Percentiles rank a stretch among this genome's conserved stretches.
Evolutionary conservation across 805 yeast species (phyloP).

Genomic region (Brettanomyces naardenensis): DNA sequence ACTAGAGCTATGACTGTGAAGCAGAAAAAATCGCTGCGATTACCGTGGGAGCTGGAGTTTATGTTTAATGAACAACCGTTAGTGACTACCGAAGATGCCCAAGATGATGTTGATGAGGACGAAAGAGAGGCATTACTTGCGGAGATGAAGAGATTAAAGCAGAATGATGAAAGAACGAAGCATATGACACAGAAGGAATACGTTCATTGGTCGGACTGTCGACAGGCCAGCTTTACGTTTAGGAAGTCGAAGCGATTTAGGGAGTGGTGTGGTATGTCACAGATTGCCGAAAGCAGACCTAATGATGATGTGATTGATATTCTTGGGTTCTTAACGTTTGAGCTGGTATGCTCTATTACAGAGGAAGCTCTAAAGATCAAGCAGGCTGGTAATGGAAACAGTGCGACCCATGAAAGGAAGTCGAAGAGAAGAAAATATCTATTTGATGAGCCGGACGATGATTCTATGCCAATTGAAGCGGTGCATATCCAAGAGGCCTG

Average conservation of each 20-base stretch:
- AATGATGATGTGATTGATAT: constrained; percentile 96
- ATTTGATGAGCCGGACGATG: constrained; percentile 85
- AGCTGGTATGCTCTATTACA: constrained; percentile 89
- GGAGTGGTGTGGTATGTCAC: constrained; percentile 91
- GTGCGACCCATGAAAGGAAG: constrained; percentile 16
- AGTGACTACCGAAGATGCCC: constrained; percentile 59
- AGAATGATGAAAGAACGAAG: constrained; percentile 89
- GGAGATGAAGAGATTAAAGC: constrained; percentile 79
- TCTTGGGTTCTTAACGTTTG: constrained; percentile 90
- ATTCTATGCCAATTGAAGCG: constrained; percentile 68
- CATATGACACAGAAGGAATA: constrained; percentile 96
- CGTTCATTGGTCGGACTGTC: constrained; percentile 98
- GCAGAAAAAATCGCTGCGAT: constrained; percentile 65
- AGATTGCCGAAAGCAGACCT: constrained; percentile 81
- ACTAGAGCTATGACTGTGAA: constrained; percentile 38
- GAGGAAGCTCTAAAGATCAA: constrained; percentile 85
- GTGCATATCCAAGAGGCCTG: constrained; percentile 86
- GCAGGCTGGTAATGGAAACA: constrained; percentile 18
- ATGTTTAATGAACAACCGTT: constrained; percentile 90
- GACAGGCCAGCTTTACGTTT: constrained; percentile 95
- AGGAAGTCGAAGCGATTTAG: constrained; percentile 89
- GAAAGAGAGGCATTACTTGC: constrained; percentile 86
- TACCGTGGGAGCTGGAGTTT: constrained; percentile 94
- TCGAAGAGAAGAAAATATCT: constrained; percentile 45
- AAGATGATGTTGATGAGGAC: constrained; percentile 61